Percentiles rank a stretch among this genome's conserved stretches.
Conservation (phyloP, 805 yeast species). For the Jamesozyma spencerorum region DNA sequence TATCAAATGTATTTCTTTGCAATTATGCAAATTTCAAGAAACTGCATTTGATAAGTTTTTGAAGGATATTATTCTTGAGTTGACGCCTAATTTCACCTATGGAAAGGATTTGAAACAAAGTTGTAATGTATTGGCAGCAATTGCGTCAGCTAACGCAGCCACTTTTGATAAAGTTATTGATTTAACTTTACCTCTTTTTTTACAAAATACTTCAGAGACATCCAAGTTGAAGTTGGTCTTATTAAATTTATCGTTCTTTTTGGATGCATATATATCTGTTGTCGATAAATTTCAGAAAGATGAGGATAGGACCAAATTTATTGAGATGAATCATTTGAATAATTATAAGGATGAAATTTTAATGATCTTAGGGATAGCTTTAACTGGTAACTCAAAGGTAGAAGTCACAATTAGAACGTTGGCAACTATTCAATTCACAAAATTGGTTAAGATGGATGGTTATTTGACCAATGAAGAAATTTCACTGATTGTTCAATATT, state of each 20-base stretch:
- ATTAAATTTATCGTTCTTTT: conserved; percentile 49
- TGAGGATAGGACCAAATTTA: not conserved
- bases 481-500: conserved; percentile 51
- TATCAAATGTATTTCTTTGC: conserved; percentile 36
- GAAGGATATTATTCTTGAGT: conserved; percentile 38
- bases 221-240: conserved; percentile 52
- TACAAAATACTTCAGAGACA: conserved; percentile 35
- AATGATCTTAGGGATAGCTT: conserved; percentile 55
- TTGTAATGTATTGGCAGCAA: conserved; percentile 46
- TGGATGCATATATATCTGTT: conserved; percentile 41
- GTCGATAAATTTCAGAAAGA: conserved; percentile 27
- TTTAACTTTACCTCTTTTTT: conserved; percentile 37
- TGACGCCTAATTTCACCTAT: conserved; percentile 42
- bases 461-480: conserved; percentile 49
- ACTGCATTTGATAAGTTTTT: conserved; percentile 33
- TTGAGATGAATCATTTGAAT: conserved; percentile 7
- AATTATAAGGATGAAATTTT: conserved; percentile 57
- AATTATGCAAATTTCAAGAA: conserved; percentile 27
- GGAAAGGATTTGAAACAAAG: conserved; percentile 56
- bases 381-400: conserved; percentile 54
- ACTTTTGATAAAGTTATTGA: conserved; percentile 43
- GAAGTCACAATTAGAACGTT: conserved; percentile 64
- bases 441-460: conserved; percentile 40
- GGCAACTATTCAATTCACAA: conserved; percentile 55
- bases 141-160: conserved; percentile 39